Evolutionary conservation across 306 rosid species (phyloP), one percentile per base, ranked within the genome.

Genomic region (Benincasa hispida): DNA sequence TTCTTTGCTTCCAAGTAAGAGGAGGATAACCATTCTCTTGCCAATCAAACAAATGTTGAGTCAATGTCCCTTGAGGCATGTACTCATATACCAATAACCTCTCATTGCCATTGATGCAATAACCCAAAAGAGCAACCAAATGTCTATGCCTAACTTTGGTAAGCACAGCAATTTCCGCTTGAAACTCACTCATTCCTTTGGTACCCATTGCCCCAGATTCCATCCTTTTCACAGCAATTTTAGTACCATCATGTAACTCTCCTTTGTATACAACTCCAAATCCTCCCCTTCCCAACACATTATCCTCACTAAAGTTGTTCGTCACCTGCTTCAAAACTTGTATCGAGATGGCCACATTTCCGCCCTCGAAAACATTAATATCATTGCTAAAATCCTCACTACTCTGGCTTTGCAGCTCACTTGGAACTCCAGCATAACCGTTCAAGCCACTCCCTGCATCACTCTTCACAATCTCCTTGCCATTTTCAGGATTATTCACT

Each of bases 221-320:
- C 98, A 91, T 93, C 81, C 96, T 85, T 80, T 93, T 93, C 73
- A 93, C 97, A 53, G 98, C 98, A 72, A 93, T 89, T 75, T 88
- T 87, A 3, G 97, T 93, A 61, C 97, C 97, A 75, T 89, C 97
- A 24, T 83, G 90, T 63, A 93, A 79, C 79, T 89, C 96, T 24
- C 98, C 98, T 74, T 86, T 88, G 69, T 93, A 93, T 76, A 93
- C 98, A 72, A 89, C 90, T 27, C 98, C 98, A 83, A 91, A 93
- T 30, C 98, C 97, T 57, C 98, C 98, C 75, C 97, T 86, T 4
- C 98, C 98, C 78, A 89, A 78, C 47, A 91, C 87, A 28, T 91
- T 93, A 2, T 84, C 89, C 78, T 88, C 91, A 1, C 89, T 86
- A 78, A 93, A 93, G 77, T 93, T 88, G 81, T 91, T 48, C 0